Conservation (phyloP, 805 yeast species). For the Monosporozyma servazzii region DNA sequence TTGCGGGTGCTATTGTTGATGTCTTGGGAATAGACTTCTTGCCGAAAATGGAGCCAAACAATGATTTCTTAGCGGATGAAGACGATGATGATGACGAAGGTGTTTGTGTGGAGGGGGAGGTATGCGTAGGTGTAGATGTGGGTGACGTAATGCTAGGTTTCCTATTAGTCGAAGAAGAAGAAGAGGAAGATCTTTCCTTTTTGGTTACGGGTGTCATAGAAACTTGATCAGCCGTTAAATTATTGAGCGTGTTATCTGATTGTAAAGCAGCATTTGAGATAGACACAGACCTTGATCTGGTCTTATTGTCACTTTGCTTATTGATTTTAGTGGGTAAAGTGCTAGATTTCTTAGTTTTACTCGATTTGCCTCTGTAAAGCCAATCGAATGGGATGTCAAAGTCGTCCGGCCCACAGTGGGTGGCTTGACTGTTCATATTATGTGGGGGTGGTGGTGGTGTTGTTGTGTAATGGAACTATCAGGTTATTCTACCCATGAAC, state of each 20-base stretch:
- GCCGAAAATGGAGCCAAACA: slow-evolving; percentile 24
- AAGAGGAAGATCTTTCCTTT: background rate
- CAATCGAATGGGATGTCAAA: slow-evolving; percentile 71
- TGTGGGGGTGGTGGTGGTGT: background rate
- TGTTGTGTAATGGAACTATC: background rate
- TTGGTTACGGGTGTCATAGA: background rate
- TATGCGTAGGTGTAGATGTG: background rate
- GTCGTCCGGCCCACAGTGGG: slow-evolving; percentile 5
- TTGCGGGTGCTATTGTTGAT: background rate
- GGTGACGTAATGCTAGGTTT: background rate
- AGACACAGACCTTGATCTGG: slow-evolving; percentile 18
- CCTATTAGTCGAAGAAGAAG: background rate
- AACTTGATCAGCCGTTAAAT: background rate
- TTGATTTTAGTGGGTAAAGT: background rate
- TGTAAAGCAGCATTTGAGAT: slow-evolving; percentile 14
- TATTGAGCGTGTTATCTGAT: background rate
- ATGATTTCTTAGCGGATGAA: slow-evolving; percentile 11
- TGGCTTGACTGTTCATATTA: background rate
- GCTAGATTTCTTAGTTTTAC: slow-evolving; percentile 3
- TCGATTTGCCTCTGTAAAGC: slow-evolving; percentile 65
- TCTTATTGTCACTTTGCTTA: background rate
- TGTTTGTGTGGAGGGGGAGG: background rate
- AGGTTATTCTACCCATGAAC: background rate
- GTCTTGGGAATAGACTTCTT: slow-evolving; percentile 7
- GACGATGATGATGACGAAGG: background rate